Evolutionary conservation across 1,284 basidiomycete genomes (phyloP).

Genomic region (Marasmius fiardii): DNA sequence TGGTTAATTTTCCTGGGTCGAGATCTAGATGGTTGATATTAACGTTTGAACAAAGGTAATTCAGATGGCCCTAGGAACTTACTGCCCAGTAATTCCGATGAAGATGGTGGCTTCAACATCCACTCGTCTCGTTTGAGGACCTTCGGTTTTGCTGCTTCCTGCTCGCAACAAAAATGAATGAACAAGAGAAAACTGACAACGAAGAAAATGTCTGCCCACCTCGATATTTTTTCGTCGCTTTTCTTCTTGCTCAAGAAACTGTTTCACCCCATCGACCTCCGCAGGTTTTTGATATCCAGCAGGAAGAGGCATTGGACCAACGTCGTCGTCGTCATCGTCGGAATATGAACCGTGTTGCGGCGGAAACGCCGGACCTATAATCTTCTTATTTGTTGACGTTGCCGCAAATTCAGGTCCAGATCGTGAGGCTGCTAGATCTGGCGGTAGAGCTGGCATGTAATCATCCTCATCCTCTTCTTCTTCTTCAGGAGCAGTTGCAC

Average conservation of each 20-base stretch:
- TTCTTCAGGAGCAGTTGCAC: conserved; percentile 6
- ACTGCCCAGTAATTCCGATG: conserved; percentile 75
- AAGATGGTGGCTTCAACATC: conserved; percentile 90
- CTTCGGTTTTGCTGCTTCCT: conserved; percentile 75
- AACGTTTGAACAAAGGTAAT: conserved; percentile 30
- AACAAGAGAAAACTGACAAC: background rate
- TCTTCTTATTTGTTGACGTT: conserved; percentile 17
- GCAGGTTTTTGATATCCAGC: conserved; percentile 27
- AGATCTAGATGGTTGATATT: conserved; percentile 38
- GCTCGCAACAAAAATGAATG: conserved; percentile 3
- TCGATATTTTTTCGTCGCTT: conserved; percentile 63
- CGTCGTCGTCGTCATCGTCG: conserved; percentile 58
- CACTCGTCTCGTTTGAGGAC: conserved; percentile 83
- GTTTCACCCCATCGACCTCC: conserved; percentile 60
- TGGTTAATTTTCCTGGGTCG: conserved; percentile 66
- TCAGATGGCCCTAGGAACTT: conserved; percentile 27
- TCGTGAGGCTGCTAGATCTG: conserved; percentile 37
- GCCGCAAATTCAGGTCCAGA: conserved; percentile 15
- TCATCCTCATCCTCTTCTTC: conserved; percentile 44
- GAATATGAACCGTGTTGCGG: conserved; percentile 17
- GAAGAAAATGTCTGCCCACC: conserved; percentile 31
- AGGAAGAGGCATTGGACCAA: conserved; percentile 74
- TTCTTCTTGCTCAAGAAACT: conserved; percentile 83
- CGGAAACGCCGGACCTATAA: conserved; percentile 38
- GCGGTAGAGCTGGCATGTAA: conserved; percentile 45